Evolutionary conservation across 2,329 filamentous ascomycete species (phyloP), one percentile per base, ranked within the genome.

Genomic region (Pseudogymnoascus sp.): DNA sequence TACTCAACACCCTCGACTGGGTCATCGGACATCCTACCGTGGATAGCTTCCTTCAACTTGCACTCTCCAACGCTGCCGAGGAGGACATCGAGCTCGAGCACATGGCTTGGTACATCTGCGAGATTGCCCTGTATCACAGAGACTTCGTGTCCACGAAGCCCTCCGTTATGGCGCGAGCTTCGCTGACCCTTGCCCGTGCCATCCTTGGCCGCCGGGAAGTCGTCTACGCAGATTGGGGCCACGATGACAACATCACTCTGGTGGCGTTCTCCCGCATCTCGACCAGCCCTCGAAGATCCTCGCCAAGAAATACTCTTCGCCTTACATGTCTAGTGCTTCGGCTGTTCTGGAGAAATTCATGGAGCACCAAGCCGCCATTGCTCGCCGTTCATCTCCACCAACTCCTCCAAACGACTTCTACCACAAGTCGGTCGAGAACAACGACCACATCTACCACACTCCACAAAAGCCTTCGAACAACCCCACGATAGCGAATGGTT

Each of bases 1-100:
- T 99, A 38, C 84, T 99, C 70, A 96, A 97, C 78, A 99, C 95
- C 1, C 84, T 99, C 64, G 91, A 96, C 75, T 99, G 95, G 95
- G 87, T 88, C 68, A 90, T 99, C 69, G 95, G 95, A 62, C 93
- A 97, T 78, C 93, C 95, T 1, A 97, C 95, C 28, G 90, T 97
- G 68, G 93, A 97, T 76, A 90, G 89, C 75, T 99, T 97, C 78
- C 83, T 96, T 55, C 90, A 96, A 73, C 80, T 97, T 65, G 91
- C 93, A 65, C 84, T 96, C 40, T 84, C 90, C 52, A 91, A 96
- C 75, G 79, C 79, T 21, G 76, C 79, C 8, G 90, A 90, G 74
- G 84, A 88, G 71, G 91, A 96, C 74, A 83, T 86, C 23, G 93
- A 97, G 77, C 88, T 96, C 21, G 91, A 97, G 79, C 89, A 96